A percentile compares a stretch with the other conserved stretches of the same genome.
Conservation (phyloP, 2,329 filamentous ascomycete species). For the Teratosphaeria destructans region DNA sequence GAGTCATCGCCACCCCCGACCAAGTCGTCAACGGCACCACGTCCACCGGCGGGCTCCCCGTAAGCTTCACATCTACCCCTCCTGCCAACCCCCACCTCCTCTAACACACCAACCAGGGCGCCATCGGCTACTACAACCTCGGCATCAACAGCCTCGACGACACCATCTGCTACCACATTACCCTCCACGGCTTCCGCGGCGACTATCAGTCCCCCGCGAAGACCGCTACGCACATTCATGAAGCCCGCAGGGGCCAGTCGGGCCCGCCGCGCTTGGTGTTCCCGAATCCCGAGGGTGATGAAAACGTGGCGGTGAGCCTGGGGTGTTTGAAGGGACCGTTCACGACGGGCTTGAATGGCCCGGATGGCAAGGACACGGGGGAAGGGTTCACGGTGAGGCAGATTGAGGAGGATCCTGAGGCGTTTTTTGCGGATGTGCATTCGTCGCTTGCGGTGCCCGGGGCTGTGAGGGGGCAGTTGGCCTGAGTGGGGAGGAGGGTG, state of each 20-base stretch:
- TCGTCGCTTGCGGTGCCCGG: conserved; percentile 40
- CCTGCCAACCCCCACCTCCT: background rate
- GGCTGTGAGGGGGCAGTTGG: conserved; percentile 43
- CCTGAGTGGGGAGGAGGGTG: background rate
- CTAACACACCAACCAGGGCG: conserved; percentile 30
- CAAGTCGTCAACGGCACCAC: conserved; percentile 39
- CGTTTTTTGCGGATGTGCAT: conserved; percentile 46
- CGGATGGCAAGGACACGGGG: conserved; percentile 33
- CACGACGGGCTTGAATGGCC: conserved; percentile 30
- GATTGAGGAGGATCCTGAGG: conserved; percentile 41
- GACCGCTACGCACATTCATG: conserved; percentile 48
- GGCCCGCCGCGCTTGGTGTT: conserved; percentile 45
- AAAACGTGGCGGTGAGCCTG: conserved; percentile 25
- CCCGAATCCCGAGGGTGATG: conserved; percentile 37
- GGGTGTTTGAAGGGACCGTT: conserved; percentile 38
- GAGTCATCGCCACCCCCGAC: conserved; percentile 38
- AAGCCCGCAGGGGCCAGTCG: conserved; percentile 34
- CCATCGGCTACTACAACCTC: conserved; percentile 41
- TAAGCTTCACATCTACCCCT: conserved; percentile 1
- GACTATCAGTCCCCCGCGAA: conserved; percentile 41
- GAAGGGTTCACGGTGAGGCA: conserved; percentile 39
- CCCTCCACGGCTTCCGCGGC: conserved; percentile 39
- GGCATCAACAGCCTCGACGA: conserved; percentile 41
- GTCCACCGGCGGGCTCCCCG: conserved; percentile 15
- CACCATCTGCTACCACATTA: conserved; percentile 43